Evolutionary conservation across 306 rosid species (phyloP).

Genomic region (Quillaja saponaria): DNA sequence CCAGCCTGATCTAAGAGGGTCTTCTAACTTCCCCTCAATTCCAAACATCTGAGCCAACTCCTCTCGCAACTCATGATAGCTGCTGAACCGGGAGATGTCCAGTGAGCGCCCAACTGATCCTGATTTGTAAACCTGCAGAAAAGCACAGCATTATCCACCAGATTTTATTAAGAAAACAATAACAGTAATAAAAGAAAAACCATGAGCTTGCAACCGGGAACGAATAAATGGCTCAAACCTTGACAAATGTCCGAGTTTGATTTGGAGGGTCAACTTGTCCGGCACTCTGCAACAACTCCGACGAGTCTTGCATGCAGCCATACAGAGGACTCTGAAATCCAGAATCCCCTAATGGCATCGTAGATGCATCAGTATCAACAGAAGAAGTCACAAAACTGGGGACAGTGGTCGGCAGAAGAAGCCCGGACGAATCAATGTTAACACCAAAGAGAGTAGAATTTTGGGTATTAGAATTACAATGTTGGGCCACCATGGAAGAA

Average conservation of each 20-base stretch:
- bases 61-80: conserved; percentile 88
- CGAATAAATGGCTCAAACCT: conserved; percentile 43
- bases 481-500: conserved; percentile 46
- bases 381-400: conserved; percentile 54
- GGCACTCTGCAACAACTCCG: conserved; percentile 66
- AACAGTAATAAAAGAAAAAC: conserved; percentile 5
- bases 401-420: conserved; percentile 67
- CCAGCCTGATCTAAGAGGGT: conserved; percentile 99
- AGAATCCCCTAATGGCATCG: conserved; percentile 66
- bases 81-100: conserved; percentile 89
- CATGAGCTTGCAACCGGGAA: conserved; percentile 18
- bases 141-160: conserved; percentile 31
- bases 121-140: conserved; percentile 70
- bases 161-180: conserved; percentile 8
- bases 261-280: conserved; percentile 65
- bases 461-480: conserved; percentile 54
- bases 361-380: conserved; percentile 51
- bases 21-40: conserved; percentile 87
- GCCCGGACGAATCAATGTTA: conserved; percentile 83
- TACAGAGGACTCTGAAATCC: conserved; percentile 65
- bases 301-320: conserved; percentile 62
- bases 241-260: conserved; percentile 67
- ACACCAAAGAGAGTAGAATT: conserved; percentile 73
- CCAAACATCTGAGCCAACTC: conserved; percentile 91
- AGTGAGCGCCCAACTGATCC: conserved; percentile 92